phyloP scores from a whole-genome alignment of 2,329 filamentous ascomycete species.

The Lasiodiplodia sp. region DNA sequence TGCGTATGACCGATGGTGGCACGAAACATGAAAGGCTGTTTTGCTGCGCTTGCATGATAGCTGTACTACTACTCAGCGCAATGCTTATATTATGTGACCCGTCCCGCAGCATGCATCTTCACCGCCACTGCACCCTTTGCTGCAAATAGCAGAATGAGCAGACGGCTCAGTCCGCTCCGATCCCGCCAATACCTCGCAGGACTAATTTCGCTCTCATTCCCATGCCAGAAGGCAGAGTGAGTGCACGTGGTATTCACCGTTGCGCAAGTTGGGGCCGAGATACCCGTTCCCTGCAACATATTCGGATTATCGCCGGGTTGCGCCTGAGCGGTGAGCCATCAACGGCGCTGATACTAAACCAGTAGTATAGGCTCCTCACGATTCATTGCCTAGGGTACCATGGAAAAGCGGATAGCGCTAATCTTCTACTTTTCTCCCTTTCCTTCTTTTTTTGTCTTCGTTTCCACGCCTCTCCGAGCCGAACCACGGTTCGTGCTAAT shows the following conservation, averaged over 20 bases:
- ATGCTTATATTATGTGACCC: background rate
- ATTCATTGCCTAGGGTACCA: background rate
- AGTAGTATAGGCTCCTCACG: background rate
- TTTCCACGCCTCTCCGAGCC: background rate
- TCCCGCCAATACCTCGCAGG: background rate
- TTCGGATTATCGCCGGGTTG: background rate
- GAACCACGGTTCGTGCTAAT: background rate
- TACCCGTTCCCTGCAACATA: background rate
- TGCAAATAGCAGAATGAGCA: background rate
- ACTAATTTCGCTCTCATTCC: background rate
- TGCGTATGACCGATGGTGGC: no score
- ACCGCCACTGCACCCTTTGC: conserved; percentile 1
- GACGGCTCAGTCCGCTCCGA: background rate
- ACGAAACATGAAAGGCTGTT: no score
- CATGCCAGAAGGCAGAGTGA: no score
- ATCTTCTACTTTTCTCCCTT: background rate
- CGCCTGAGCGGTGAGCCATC: background rate
- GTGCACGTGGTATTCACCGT: background rate
- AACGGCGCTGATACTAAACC: background rate
- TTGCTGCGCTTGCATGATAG: background rate
- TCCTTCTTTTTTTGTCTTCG: background rate
- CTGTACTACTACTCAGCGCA: background rate
- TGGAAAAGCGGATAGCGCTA: background rate
- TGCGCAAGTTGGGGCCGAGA: background rate
- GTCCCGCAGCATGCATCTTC: background rate